Percentiles rank a stretch among this genome's conserved stretches.
Evolutionary conservation across 1,284 basidiomycete species (phyloP).

Genomic region (Trichosporon coremiiforme): DNA sequence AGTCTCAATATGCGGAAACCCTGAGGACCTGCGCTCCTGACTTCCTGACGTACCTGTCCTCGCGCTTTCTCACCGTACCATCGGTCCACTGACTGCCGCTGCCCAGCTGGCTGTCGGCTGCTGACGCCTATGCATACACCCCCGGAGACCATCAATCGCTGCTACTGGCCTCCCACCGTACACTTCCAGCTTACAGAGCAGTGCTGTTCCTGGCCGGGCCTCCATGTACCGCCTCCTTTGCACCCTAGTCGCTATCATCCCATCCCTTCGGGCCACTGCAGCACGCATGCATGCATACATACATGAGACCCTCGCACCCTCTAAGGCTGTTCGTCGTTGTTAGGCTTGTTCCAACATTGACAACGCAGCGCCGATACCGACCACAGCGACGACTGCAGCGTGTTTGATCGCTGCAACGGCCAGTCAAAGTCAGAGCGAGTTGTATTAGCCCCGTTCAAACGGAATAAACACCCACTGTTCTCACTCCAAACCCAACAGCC

Average conservation of each 20-base stretch:
- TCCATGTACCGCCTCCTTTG: conserved; percentile 1
- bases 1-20: not conserved
- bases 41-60: conserved; percentile 13
- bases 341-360: not conserved
- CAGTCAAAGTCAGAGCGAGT: not conserved
- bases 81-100: not conserved
- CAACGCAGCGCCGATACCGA: not conserved
- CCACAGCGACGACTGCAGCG: not conserved
- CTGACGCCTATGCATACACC: not conserved
- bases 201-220: conserved; percentile 5
- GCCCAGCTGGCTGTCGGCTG: not conserved
- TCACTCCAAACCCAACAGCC: conserved; percentile 15
- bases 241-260: conserved; percentile 21
- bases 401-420: not conserved
- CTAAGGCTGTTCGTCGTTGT: not conserved
- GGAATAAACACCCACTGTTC: conserved; percentile 13
- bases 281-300: conserved; percentile 9
- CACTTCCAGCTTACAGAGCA: not conserved
- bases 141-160: not conserved
- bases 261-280: not conserved
- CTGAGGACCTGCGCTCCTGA: not conserved
- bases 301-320: conserved; percentile 28
- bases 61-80: conserved; percentile 10
- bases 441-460: not conserved
- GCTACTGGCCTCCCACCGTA: not conserved